phyloP scores from a whole-genome alignment of 306 rosid genomes.

The Phaseolus lunatus region DNA sequence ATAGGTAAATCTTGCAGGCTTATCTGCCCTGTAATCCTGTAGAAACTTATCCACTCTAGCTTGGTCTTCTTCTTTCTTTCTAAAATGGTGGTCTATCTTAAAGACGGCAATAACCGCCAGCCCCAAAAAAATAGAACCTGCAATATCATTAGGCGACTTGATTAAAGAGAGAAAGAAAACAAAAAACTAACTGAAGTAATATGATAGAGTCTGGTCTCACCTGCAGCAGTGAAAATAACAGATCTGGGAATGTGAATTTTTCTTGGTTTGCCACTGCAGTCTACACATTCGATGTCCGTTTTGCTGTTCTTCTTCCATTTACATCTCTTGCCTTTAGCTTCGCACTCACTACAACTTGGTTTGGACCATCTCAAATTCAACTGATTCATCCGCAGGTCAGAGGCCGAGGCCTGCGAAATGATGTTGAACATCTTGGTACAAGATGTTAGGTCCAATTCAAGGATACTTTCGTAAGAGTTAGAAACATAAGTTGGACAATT shows the following conservation, averaged over 20 bases:
- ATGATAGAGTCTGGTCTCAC: background rate
- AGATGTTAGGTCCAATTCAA: background rate
- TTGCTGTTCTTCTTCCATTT: background rate
- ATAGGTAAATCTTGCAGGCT: background rate
- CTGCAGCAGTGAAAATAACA: background rate
- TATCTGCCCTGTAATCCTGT: background rate
- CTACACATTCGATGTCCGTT: background rate
- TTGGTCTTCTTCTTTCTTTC: slow-evolving; percentile 1
- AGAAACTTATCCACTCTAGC: background rate
- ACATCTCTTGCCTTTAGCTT: background rate
- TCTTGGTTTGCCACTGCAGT: background rate
- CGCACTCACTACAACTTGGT: background rate
- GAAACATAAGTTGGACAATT: background rate
- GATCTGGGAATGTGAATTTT: background rate
- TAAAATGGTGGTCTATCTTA: background rate
- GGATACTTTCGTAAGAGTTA: background rate
- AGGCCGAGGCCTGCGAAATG: background rate
- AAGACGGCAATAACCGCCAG: background rate
- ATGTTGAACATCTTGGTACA: background rate
- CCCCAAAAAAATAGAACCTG: background rate
- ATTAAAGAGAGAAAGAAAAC: background rate
- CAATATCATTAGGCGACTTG: background rate
- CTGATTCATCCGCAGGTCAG: accelerated
- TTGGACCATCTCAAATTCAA: background rate
- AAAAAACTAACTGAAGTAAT: background rate